phyloP scores from a whole-genome alignment of 345 rosid species.

The Alliaria petiolata region DNA sequence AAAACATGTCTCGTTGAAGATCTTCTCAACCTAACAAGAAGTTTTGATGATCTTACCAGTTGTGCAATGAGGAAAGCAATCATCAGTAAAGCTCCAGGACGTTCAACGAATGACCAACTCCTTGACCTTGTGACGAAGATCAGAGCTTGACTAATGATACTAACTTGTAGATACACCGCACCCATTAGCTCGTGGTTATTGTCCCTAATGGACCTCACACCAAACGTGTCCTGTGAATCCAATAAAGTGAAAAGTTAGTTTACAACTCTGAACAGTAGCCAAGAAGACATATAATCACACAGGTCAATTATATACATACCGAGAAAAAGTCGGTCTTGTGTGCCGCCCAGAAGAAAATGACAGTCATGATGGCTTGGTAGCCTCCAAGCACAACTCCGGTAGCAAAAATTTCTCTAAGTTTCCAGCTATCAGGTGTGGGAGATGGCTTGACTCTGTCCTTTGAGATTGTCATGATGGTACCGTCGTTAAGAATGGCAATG shows the following conservation, averaged over 20 bases:
- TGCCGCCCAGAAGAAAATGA: slow-evolving; percentile 77
- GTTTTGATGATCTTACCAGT: slow-evolving; percentile 54
- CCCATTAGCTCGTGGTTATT: slow-evolving; percentile 57
- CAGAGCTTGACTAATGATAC: slow-evolving; percentile 89
- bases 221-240: slow-evolving; percentile 58
- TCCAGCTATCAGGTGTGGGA: slow-evolving; percentile 96
- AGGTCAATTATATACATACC: no score
- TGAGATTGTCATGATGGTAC: slow-evolving; percentile 96
- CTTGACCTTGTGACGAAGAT: slow-evolving; percentile 92
- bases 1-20: background rate
- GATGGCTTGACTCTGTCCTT: slow-evolving; percentile 97
- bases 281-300: no score
- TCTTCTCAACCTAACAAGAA: background rate
- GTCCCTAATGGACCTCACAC: slow-evolving; percentile 45
- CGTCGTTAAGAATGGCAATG: slow-evolving; percentile 90
- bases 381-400: slow-evolving; percentile 82
- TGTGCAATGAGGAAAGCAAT: slow-evolving; percentile 75
- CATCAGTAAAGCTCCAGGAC: slow-evolving; percentile 73
- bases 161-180: slow-evolving; percentile 91
- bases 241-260: background rate
- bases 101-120: slow-evolving; percentile 82
- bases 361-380: slow-evolving; percentile 85
- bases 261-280: background rate
- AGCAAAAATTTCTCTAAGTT: slow-evolving; percentile 78
- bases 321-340: slow-evolving; percentile 67